phyloP scores from a whole-genome alignment of 2,329 filamentous ascomycete species.

The Metarhizium album region DNA sequence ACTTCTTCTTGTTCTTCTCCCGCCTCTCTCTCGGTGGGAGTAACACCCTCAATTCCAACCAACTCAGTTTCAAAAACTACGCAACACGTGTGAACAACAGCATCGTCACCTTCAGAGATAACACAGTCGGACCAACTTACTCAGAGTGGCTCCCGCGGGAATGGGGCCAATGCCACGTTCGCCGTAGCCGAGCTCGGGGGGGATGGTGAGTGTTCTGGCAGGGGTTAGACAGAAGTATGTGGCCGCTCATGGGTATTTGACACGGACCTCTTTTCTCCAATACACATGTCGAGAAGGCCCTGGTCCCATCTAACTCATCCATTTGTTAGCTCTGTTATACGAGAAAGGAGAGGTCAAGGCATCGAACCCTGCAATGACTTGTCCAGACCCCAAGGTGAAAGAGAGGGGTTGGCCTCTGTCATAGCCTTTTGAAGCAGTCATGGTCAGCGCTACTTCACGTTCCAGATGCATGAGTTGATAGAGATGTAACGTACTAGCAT shows the following conservation, averaged over 20 bases:
- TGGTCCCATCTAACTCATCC: constrained; percentile 62
- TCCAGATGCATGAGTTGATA: background rate
- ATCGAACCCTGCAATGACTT: constrained; percentile 78
- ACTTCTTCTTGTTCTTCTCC: constrained; percentile 25
- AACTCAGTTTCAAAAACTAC: constrained; percentile 86
- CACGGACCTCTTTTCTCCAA: constrained; percentile 69
- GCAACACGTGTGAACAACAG: constrained; percentile 9
- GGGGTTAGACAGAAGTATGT: constrained; percentile 3
- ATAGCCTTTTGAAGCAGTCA: constrained; percentile 39
- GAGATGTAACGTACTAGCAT: constrained; percentile 53
- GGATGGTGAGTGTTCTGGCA: constrained; percentile 67
- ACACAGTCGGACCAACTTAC: constrained; percentile 31
- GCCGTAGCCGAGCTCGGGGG: constrained; percentile 79
- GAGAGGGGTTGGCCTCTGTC: constrained; percentile 63
- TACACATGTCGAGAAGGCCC: constrained; percentile 86
- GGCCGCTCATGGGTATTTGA: background rate
- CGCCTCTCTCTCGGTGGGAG: constrained; percentile 7
- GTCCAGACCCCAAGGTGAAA: constrained; percentile 69
- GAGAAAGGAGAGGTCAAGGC: background rate
- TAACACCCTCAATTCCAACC: constrained; percentile 68
- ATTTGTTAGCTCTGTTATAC: constrained; percentile 9
- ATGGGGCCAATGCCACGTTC: constrained; percentile 68
- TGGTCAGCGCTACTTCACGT: constrained; percentile 7
- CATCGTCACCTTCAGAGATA: constrained; percentile 5
- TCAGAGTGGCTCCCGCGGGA: constrained; percentile 65